Conservation (phyloP, 73 alveolate genomes). For the Tetrahymena thermophila region DNA sequence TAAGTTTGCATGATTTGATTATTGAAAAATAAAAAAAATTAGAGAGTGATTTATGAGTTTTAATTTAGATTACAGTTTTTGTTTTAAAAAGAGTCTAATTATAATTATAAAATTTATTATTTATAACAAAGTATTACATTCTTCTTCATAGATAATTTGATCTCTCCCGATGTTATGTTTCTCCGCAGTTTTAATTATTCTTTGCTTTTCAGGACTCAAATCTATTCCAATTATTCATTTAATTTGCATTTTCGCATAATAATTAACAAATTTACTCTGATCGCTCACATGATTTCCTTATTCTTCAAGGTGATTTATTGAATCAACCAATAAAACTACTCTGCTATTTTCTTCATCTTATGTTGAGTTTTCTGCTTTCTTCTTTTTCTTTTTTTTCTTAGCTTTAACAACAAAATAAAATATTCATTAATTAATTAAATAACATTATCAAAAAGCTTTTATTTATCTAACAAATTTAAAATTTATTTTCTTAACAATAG, state of each 20-base stretch:
- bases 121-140: background rate
- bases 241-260: background rate
- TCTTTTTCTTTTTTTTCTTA: background rate
- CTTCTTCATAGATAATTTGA: background rate
- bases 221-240: background rate
- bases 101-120: too few relatives aligned
- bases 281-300: background rate
- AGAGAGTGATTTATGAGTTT: background rate
- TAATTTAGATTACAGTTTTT: background rate
- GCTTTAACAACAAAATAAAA: background rate
- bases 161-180: background rate
- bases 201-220: background rate
- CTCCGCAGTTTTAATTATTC: background rate
- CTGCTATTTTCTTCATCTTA: background rate
- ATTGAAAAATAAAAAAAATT: too few relatives aligned
- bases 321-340: background rate
- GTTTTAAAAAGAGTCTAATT: background rate
- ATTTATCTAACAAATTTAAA: background rate
- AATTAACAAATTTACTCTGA: background rate
- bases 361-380: background rate
- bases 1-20: background rate
- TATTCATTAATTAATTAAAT: background rate
- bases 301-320: background rate
- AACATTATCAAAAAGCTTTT: background rate
- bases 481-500: background rate